phyloP scores from a whole-genome alignment of 1,139 yeast species.

The Taphrina pruni region DNA sequence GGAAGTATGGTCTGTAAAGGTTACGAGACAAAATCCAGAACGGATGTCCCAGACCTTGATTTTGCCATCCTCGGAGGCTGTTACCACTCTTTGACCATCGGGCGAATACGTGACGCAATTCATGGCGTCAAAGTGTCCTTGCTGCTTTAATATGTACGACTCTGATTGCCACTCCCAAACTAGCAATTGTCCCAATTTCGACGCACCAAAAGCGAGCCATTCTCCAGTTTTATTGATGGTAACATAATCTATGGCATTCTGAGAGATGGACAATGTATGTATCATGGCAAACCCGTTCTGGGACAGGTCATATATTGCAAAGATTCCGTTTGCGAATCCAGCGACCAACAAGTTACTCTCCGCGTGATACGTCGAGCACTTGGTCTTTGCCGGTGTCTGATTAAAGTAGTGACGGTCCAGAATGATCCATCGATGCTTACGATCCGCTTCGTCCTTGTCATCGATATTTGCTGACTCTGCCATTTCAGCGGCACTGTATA shows the following conservation, averaged over 20 bases:
- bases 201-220: constrained; percentile 96
- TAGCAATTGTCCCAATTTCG: constrained; percentile 85
- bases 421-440: constrained; percentile 70
- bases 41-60: constrained; percentile 94
- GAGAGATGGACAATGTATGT: constrained; percentile 92
- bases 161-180: constrained; percentile 99
- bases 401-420: constrained; percentile 72
- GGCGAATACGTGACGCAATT: constrained; percentile 88
- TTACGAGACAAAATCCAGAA: constrained; percentile 90
- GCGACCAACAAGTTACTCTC: constrained; percentile 73
- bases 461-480: constrained; percentile 43
- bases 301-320: constrained; percentile 87
- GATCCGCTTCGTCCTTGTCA: constrained; percentile 45
- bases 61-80: constrained; percentile 96
- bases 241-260: constrained; percentile 83
- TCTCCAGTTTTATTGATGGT: constrained; percentile 83
- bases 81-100: constrained; percentile 88
- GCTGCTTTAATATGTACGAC: constrained; percentile 91
- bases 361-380: constrained; percentile 84
- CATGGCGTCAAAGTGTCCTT: constrained; percentile 93
- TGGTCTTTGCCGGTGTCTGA: constrained; percentile 70
- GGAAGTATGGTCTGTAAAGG: constrained; percentile 88
- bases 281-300: constrained; percentile 67
- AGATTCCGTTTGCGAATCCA: constrained; percentile 92
- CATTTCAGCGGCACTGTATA: constrained; percentile 52